A percentile compares a stretch with the other conserved stretches of the same genome.
phyloP scores from a whole-genome alignment of 2,329 filamentous ascomycete genomes.

The Claviceps arundinis region DNA sequence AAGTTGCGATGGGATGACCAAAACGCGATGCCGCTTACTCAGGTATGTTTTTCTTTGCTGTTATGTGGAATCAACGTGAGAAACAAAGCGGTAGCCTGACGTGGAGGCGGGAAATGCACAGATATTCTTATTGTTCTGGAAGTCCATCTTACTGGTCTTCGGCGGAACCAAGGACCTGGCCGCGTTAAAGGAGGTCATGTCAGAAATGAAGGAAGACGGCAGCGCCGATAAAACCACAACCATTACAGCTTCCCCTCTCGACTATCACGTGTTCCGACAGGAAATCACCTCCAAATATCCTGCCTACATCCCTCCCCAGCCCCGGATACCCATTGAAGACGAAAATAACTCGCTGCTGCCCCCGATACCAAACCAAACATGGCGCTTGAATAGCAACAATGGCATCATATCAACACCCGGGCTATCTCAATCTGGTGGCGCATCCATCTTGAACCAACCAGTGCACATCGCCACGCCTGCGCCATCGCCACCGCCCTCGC shows the following conservation, averaged over 20 bases:
- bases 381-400: constrained; percentile 43
- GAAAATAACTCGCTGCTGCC: constrained; percentile 87
- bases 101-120: constrained; percentile 19
- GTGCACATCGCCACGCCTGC: constrained; percentile 98
- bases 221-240: constrained; percentile 59
- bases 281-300: constrained; percentile 98
- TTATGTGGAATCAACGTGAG: background rate
- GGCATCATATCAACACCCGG: constrained; percentile 47
- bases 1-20: constrained; percentile 63
- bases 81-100: background rate
- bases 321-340: constrained; percentile 70
- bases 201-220: constrained; percentile 32
- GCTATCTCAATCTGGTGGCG: constrained; percentile 41
- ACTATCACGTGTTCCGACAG: constrained; percentile 92
- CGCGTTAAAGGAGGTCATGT: constrained; percentile 58
- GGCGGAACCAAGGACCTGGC: constrained; percentile 65
- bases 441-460: constrained; percentile 84
- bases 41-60: constrained; percentile 28
- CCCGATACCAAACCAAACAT: constrained; percentile 63
- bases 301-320: constrained; percentile 80
- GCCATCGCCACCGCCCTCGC: constrained; percentile 88
- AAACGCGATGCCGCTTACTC: constrained; percentile 45
- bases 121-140: constrained; percentile 81
- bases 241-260: constrained; percentile 84
- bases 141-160: constrained; percentile 74